These are phyloP conservation scores for Entelexis sorbosivorans DNA, from an alignment of 1,139 yeast genomes.

Conservation along the genomic window DNA sequence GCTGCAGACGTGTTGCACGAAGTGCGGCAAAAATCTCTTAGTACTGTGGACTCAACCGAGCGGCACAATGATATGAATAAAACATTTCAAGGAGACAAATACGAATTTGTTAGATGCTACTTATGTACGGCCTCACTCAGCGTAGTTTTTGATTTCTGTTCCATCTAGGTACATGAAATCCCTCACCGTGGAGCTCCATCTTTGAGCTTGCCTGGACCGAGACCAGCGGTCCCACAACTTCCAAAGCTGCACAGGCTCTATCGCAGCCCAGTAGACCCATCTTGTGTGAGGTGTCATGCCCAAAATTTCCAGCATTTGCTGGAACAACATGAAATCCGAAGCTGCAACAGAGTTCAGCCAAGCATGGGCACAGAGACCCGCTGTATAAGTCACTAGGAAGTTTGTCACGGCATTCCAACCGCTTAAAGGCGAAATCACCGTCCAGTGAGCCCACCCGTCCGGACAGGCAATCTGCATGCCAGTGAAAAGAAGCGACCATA, in stretches of 20 bases:
- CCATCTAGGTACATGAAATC: constrained; percentile 11
- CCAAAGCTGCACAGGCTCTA: background rate
- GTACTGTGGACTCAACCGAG: too few relatives aligned
- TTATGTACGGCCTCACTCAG: background rate
- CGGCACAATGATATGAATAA: too few relatives aligned
- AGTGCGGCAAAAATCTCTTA: too few relatives aligned
- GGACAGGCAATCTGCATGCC: constrained; percentile 2
- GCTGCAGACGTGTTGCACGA: too few relatives aligned
- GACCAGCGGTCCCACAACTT: background rate
- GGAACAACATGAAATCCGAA: constrained; percentile 7
- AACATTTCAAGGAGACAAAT: too few relatives aligned
- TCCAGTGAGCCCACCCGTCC: background rate
- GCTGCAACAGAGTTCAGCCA: constrained; percentile 6
- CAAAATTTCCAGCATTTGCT: background rate
- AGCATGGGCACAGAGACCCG: background rate
- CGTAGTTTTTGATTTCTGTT: constrained; percentile 9
- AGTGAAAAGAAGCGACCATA: background rate
- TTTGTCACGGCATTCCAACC: background rate
- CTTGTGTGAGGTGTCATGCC: background rate
- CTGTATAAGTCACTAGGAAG: background rate
- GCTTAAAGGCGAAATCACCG: background rate
- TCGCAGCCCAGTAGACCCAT: background rate
- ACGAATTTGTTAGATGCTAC: too few relatives aligned
- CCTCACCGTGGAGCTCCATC: background rate
- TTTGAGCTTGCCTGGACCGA: background rate